A percentile compares a stretch with the other conserved stretches of the same genome.
Conservation (phyloP, 352 stramenopile genomes). For the Globisporangium rhizosaccharum region DNA sequence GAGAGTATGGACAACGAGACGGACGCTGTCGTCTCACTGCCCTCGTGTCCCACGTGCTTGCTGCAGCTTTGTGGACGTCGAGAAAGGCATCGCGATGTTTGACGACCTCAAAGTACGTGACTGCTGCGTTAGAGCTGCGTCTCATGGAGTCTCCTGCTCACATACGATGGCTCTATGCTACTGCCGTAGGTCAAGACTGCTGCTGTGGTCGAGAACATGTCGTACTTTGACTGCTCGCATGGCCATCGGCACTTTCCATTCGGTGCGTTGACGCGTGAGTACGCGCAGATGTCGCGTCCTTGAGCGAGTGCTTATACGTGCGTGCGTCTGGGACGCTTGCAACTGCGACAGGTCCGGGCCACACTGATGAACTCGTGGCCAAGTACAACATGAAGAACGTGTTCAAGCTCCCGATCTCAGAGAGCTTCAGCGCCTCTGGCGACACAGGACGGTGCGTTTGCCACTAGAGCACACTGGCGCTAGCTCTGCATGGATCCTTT, state of each 20-base stretch:
- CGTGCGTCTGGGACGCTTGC: neutral
- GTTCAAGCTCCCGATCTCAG: conserved; percentile 79
- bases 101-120: conserved; percentile 88
- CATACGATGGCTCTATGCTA: neutral
- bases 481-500: neutral
- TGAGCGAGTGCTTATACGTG: no score
- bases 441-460: conserved; percentile 62
- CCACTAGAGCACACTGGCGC: neutral
- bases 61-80: conserved; percentile 95
- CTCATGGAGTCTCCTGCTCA: no score
- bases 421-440: conserved; percentile 62
- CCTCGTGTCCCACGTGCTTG: neutral
- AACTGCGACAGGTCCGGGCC: conserved; percentile 42
- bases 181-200: conserved; percentile 89
- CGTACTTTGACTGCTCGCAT: conserved; percentile 92
- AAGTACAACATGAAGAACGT: conserved; percentile 84
- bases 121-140: neutral
- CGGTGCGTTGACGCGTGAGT: conserved; percentile 31
- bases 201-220: conserved; percentile 99
- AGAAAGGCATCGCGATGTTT: conserved; percentile 99
- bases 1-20: no score
- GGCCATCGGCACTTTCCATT: conserved; percentile 85
- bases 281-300: neutral
- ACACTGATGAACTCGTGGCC: conserved; percentile 69
- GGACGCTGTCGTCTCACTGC: neutral